These are phyloP conservation scores for Middelhovenomyces tepae DNA, from an alignment of 805 yeast species.

Conservation along the genomic window DNA sequence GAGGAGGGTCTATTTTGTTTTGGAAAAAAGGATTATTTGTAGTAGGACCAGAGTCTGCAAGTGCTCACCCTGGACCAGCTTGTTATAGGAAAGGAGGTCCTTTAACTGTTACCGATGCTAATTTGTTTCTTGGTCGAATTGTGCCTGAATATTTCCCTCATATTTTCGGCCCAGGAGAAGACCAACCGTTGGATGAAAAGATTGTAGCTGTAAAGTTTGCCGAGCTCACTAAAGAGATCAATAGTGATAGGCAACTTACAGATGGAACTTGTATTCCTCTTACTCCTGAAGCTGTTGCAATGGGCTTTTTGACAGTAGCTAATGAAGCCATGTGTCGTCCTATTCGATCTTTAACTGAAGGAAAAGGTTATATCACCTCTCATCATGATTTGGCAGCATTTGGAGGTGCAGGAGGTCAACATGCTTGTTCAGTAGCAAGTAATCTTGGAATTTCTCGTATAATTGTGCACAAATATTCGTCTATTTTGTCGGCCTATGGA, in stretches of 20 bases:
- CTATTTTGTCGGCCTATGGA: slow-evolving; percentile 81
- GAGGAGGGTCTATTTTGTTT: slow-evolving; percentile 64
- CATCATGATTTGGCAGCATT: slow-evolving; percentile 70
- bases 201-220: slow-evolving; percentile 42
- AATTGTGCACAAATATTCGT: slow-evolving; percentile 71
- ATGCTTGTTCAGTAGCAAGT: slow-evolving; percentile 69
- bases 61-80: slow-evolving; percentile 86
- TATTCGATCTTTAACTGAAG: slow-evolving; percentile 74
- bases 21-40: slow-evolving; percentile 66
- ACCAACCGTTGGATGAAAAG: slow-evolving; percentile 56
- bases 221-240: slow-evolving; percentile 48
- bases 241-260: slow-evolving; percentile 36
- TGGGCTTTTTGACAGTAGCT: slow-evolving; percentile 76
- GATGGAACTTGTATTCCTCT: slow-evolving; percentile 30
- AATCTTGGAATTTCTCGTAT: slow-evolving; percentile 60
- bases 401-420: slow-evolving; percentile 95
- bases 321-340: slow-evolving; percentile 90
- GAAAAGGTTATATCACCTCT: slow-evolving; percentile 62
- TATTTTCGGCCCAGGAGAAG: slow-evolving; percentile 74
- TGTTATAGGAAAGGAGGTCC: slow-evolving; percentile 83
- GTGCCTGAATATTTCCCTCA: slow-evolving; percentile 69
- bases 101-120: slow-evolving; percentile 78
- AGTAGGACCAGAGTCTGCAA: slow-evolving; percentile 83
- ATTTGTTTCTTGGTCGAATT: slow-evolving; percentile 60
- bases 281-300: slow-evolving; percentile 62